Evolutionary conservation across 192 early-diverging fungal species (phyloP).

Genomic region (Backusella westeae): DNA sequence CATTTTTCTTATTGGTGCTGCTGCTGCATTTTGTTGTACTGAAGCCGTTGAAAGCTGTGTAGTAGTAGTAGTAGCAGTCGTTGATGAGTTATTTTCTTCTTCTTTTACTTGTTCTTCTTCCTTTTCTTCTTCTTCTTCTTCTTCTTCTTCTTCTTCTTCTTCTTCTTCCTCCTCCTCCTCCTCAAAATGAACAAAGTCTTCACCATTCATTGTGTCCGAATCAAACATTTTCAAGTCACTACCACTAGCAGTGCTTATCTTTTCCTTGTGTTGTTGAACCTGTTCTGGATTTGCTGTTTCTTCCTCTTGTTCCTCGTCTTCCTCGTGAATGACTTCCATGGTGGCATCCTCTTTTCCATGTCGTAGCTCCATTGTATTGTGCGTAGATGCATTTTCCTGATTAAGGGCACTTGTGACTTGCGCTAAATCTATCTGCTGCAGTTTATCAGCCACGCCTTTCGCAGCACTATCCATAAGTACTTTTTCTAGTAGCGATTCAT

Average conservation of each 20-base stretch:
- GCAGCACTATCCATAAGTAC: slow-evolving; percentile 25
- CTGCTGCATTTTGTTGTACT: neutral
- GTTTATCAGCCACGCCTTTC: neutral
- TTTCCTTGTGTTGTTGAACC: neutral
- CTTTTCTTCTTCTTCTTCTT: neutral
- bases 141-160: neutral
- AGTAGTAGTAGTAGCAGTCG: slow-evolving; percentile 23
- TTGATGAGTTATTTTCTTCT: neutral
- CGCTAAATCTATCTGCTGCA: neutral
- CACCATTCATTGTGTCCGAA: neutral
- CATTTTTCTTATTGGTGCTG: neutral
- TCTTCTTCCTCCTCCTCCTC: neutral
- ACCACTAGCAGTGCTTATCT: neutral
- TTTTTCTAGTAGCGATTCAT: slow-evolving; percentile 27
- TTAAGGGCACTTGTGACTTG: neutral
- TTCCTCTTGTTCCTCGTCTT: neutral
- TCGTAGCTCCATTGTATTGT: neutral
- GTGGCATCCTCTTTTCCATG: neutral
- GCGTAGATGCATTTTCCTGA: neutral
- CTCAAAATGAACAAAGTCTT: slow-evolving; percentile 3
- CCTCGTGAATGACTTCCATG: neutral
- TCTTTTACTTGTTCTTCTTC: no score
- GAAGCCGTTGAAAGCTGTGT: neutral
- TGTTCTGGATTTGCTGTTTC: neutral
- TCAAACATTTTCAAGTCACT: neutral